These are phyloP conservation scores for Trichoderma sp. DNA, from an alignment of 2,329 filamentous ascomycete genomes.

Conservation along the genomic window DNA sequence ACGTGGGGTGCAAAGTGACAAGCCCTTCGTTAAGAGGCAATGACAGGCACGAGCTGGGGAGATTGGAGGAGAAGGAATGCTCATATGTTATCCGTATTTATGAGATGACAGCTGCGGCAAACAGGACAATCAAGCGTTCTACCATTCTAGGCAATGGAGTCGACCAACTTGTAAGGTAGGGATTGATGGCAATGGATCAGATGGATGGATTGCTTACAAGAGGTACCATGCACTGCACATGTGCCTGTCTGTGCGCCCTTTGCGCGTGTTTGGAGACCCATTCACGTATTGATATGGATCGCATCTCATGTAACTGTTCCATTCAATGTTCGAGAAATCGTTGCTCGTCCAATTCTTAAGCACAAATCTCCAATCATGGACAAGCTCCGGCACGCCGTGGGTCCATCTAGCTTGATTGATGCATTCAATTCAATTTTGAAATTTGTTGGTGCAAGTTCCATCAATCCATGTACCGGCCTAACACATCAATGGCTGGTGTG, in stretches of 20 bases:
- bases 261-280: not conserved
- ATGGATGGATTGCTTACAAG: not conserved
- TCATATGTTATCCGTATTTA: not conserved
- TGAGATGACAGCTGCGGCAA: not conserved
- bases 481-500: not conserved
- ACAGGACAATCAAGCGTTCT: not conserved
- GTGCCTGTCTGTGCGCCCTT: not conserved
- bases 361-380: not conserved
- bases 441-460: not conserved
- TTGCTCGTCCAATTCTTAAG: not conserved
- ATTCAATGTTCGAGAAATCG: not conserved
- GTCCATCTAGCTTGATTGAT: not conserved
- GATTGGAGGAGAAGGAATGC: not conserved
- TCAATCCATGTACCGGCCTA: not conserved
- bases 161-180: too few species aligned
- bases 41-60: not conserved
- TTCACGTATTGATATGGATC: not conserved
- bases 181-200: not conserved
- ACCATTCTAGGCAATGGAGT: not conserved
- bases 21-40: not conserved
- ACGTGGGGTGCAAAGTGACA: not conserved
- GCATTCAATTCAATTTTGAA: not conserved
- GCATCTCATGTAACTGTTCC: not conserved
- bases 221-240: not conserved
- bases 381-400: not conserved